phyloP scores from a whole-genome alignment of 176 grass and related monocot species.

The Pontederia crassipes region DNA sequence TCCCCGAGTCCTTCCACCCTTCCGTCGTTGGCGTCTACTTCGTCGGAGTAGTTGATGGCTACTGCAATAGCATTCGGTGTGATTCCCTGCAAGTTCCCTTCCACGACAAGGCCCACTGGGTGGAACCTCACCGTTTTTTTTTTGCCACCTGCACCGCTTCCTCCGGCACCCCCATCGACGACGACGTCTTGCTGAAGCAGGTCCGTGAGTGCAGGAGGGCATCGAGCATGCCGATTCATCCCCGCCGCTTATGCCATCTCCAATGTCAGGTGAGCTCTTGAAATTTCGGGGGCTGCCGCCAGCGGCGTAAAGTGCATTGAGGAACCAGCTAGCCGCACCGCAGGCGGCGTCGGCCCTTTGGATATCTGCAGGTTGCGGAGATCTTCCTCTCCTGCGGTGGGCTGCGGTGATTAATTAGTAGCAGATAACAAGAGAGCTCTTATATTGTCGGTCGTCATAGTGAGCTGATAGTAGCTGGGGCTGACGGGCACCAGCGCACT shows the following conservation, averaged over 20 bases:
- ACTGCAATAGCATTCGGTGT: too few species aligned
- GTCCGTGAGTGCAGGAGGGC: constrained; percentile 14
- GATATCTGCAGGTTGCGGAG: background rate
- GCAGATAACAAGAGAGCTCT: too few species aligned
- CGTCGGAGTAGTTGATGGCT: too few species aligned
- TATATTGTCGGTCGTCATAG: too few species aligned
- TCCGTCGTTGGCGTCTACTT: constrained; percentile 16
- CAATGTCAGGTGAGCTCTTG: background rate
- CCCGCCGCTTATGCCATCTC: background rate
- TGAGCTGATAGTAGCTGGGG: too few species aligned
- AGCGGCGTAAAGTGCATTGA: constrained; percentile 16
- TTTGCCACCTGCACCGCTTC: constrained; percentile 13
- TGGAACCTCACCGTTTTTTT: constrained; percentile 56
- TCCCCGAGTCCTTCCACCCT: constrained; percentile 30
- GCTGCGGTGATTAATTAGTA: too few species aligned
- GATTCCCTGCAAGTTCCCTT: constrained; percentile 20
- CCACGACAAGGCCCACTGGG: constrained; percentile 19
- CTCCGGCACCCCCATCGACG: background rate
- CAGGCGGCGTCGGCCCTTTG: constrained; percentile 4
- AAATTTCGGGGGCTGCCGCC: background rate
- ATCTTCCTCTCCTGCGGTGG: constrained; percentile 2
- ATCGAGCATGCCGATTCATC: constrained; percentile 34
- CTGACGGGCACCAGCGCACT: too few species aligned
- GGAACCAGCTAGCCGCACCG: background rate
- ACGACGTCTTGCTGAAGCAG: constrained; percentile 26